phyloP scores from a whole-genome alignment of 2,329 filamentous ascomycete species.

The Colletotrichum ledebouriae region DNA sequence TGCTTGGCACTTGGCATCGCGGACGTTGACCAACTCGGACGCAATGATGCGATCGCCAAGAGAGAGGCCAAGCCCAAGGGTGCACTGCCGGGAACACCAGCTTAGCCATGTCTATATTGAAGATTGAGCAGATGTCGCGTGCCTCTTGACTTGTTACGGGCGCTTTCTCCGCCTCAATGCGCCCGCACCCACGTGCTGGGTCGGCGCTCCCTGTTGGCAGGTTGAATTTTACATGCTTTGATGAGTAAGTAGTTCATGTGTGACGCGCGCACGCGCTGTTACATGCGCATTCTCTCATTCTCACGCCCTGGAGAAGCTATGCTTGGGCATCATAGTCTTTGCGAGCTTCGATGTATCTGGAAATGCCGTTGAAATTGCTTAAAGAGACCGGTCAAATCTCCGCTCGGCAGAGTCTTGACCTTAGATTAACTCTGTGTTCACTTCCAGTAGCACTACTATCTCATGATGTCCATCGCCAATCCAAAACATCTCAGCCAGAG shows the following conservation, averaged over 20 bases:
- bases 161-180: not conserved
- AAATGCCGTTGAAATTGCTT: not conserved
- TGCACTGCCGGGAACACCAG: slow-evolving; percentile 3
- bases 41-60: slow-evolving; percentile 31
- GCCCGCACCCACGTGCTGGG: slow-evolving; percentile 20
- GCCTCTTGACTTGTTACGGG: slow-evolving; percentile 30
- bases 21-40: not conserved
- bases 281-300: not conserved
- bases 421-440: not conserved
- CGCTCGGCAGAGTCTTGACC: not conserved
- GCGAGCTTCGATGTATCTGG: not conserved
- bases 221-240: not conserved
- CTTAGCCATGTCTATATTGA: slow-evolving; percentile 17
- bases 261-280: slow-evolving; percentile 1
- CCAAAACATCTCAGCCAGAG: slow-evolving; percentile 9
- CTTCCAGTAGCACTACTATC: not conserved
- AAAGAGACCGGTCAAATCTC: not conserved
- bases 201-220: slow-evolving; percentile 29
- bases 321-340: not conserved
- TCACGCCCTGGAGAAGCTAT: not conserved
- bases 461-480: not conserved
- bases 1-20: slow-evolving; percentile 41
- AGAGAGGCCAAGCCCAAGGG: slow-evolving; percentile 25
- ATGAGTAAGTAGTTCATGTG: slow-evolving; percentile 12
- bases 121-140: slow-evolving; percentile 34